phyloP scores from a whole-genome alignment of 805 yeast genomes.

The Wickerhamiella occidentalis region DNA sequence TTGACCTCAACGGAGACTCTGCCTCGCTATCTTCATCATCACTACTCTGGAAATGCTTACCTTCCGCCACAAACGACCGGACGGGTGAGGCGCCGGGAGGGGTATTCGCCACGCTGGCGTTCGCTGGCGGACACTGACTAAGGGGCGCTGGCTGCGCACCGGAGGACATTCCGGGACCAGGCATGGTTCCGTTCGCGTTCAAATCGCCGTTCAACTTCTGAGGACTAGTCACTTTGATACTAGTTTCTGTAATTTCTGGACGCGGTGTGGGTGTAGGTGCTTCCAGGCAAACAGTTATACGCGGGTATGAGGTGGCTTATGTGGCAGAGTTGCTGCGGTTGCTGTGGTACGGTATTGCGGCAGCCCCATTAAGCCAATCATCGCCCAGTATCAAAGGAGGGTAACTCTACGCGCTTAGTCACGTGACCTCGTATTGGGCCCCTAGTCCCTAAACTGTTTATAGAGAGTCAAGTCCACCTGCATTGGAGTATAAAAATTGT shows the following conservation, averaged over 20 bases:
- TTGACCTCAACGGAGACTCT: background rate
- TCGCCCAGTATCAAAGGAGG: background rate
- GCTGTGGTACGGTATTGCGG: background rate
- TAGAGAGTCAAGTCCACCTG: background rate
- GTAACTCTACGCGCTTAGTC: background rate
- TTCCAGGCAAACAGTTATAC: background rate
- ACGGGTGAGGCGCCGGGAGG: background rate
- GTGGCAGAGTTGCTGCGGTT: background rate
- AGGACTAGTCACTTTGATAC: background rate
- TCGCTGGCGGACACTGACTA: background rate
- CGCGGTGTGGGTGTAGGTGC: conserved; percentile 1
- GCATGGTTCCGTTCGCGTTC: background rate
- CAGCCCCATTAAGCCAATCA: background rate
- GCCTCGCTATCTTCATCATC: conserved; percentile 7
- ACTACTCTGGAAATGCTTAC: conserved; percentile 1
- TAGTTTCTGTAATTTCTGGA: background rate
- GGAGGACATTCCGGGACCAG: background rate
- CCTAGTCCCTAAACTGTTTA: background rate
- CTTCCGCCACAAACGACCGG: conserved; percentile 9
- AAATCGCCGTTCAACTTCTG: background rate
- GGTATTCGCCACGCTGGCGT: background rate
- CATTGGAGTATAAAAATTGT: background rate
- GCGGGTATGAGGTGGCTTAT: background rate
- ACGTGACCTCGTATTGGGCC: background rate
- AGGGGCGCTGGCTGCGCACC: conserved; percentile 1